Conservation (phyloP, 495 filamentous ascomycete genomes). For the Physcia stellaris region DNA sequence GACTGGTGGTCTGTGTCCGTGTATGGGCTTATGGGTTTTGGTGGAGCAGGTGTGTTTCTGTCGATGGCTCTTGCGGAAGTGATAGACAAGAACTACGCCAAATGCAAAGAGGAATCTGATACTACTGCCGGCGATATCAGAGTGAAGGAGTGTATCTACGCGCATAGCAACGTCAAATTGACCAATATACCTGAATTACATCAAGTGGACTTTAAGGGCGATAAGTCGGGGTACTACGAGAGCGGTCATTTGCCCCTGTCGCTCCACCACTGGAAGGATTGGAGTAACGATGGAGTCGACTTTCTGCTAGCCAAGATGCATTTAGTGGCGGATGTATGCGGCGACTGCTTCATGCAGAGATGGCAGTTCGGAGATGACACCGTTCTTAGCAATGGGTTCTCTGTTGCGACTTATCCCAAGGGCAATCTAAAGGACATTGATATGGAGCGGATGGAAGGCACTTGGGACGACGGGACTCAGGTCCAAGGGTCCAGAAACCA, state of each 20-base stretch:
- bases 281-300: conserved; percentile 30
- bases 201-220: conserved; percentile 49
- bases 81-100: conserved; percentile 37
- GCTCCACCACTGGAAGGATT: conserved; percentile 54
- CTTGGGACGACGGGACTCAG: conserved; percentile 36
- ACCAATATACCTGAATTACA: conserved; percentile 44
- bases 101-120: conserved; percentile 37
- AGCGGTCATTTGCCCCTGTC: conserved; percentile 41
- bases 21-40: conserved; percentile 54
- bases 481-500: conserved; percentile 9
- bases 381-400: conserved; percentile 50
- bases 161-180: conserved; percentile 38
- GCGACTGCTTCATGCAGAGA: conserved; percentile 48
- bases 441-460: conserved; percentile 45
- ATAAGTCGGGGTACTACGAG: conserved; percentile 50
- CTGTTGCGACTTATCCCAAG: conserved; percentile 40
- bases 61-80: conserved; percentile 42
- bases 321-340: conserved; percentile 38
- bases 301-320: conserved; percentile 47
- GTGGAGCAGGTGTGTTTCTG: conserved; percentile 56
- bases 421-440: conserved; percentile 34
- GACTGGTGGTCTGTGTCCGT: conserved; percentile 42
- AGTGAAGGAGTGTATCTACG: conserved; percentile 47
- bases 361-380: conserved; percentile 45
- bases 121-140: conserved; percentile 45